phyloP scores from a whole-genome alignment of 495 filamentous ascomycete genomes.

The Lepraria neglecta region DNA sequence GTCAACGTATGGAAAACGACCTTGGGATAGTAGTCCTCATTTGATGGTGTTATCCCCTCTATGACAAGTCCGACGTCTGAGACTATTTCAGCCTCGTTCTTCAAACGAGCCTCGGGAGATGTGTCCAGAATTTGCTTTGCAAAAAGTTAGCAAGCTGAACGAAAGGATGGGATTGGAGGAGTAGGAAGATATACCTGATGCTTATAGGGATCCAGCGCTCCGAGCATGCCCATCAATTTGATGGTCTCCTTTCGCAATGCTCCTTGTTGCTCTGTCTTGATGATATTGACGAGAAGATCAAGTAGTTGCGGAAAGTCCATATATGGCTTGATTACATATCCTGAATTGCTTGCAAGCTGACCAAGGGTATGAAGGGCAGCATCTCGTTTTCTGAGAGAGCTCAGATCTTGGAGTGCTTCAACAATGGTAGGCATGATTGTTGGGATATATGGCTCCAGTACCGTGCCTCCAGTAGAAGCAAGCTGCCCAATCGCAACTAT shows the following conservation, averaged over 20 bases:
- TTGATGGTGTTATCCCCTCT: slow-evolving; percentile 91
- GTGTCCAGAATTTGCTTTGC: slow-evolving; percentile 40
- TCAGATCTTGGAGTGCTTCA: slow-evolving; percentile 84
- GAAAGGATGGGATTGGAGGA: slow-evolving; percentile 17
- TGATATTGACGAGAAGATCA: slow-evolving; percentile 85
- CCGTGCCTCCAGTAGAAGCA: slow-evolving; percentile 82
- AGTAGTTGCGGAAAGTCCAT: slow-evolving; percentile 89
- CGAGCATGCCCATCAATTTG: slow-evolving; percentile 91
- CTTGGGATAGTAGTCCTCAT: slow-evolving; percentile 96
- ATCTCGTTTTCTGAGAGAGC: slow-evolving; percentile 79
- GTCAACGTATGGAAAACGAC: slow-evolving; percentile 94
- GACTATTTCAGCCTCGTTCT: slow-evolving; percentile 54
- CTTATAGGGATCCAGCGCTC: slow-evolving; percentile 91
- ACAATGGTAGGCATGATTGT: slow-evolving; percentile 92
- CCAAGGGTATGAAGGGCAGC: slow-evolving; percentile 86
- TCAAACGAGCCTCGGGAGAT: slow-evolving; percentile 46
- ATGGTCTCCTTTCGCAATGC: slow-evolving; percentile 87
- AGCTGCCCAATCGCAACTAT: slow-evolving; percentile 88
- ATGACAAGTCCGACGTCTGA: slow-evolving; percentile 97
- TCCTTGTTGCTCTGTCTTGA: slow-evolving; percentile 80
- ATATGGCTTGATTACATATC: slow-evolving; percentile 97
- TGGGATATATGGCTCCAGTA: slow-evolving; percentile 82
- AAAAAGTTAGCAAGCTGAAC: slow-evolving; percentile 1
- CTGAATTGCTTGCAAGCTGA: slow-evolving; percentile 86
- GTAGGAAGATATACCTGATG: slow-evolving; percentile 56